A percentile compares a stretch with the other conserved stretches of the same genome.
phyloP scores from a whole-genome alignment of 2,329 filamentous ascomycete species.

The Orbilia oligospora region DNA sequence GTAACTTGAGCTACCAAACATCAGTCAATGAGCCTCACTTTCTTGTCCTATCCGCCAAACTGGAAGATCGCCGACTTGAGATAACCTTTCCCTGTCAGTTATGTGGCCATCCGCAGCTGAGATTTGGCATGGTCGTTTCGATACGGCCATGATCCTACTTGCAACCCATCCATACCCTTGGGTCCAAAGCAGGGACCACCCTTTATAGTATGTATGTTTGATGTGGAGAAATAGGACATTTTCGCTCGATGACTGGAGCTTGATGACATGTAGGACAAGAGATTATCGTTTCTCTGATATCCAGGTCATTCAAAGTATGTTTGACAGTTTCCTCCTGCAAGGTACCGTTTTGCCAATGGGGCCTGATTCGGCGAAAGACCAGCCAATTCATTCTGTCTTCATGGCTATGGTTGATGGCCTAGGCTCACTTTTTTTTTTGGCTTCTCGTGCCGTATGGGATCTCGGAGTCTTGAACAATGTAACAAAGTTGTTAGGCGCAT shows the following conservation, averaged over 20 bases:
- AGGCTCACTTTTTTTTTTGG: conserved; percentile 12
- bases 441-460: not conserved
- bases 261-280: conserved; percentile 41
- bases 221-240: conserved; percentile 14
- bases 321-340: conserved; percentile 41
- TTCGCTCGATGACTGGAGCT: not conserved
- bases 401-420: conserved; percentile 29
- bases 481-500: not conserved
- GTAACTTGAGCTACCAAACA: not conserved
- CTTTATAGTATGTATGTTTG: not conserved
- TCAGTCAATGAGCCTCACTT: conserved; percentile 41
- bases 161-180: conserved; percentile 11
- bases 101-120: conserved; percentile 47
- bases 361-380: conserved; percentile 50
- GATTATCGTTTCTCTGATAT: conserved; percentile 27
- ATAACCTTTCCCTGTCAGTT: not conserved
- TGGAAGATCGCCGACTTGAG: conserved; percentile 44
- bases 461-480: conserved; percentile 1
- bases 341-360: conserved; percentile 22
- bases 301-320: conserved; percentile 10
- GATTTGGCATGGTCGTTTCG: conserved; percentile 38
- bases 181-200: conserved; percentile 29
- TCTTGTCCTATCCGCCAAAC: not conserved
- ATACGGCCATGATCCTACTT: conserved; percentile 4
- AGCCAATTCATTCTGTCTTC: conserved; percentile 12